Evolutionary conservation across 192 early-diverging fungal species (phyloP).

Genomic region (Backusella morwellensis): DNA sequence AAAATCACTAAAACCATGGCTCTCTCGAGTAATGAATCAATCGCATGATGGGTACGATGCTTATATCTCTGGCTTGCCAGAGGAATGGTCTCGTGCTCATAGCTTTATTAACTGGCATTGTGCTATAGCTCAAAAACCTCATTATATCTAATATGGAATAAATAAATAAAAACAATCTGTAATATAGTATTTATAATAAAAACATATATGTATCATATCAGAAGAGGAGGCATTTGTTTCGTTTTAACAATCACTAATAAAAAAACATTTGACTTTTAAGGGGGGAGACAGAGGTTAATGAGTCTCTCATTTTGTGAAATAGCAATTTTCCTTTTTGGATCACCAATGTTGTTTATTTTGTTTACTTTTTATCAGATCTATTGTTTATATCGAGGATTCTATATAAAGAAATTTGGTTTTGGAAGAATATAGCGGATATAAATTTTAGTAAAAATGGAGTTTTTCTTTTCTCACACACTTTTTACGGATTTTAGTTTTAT

Average conservation of each 20-base stretch:
- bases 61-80: constrained; percentile 12
- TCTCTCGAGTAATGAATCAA: constrained; percentile 10
- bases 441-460: background rate
- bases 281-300: background rate
- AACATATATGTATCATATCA: background rate
- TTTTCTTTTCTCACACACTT: background rate
- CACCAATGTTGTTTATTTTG: background rate
- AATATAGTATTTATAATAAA: background rate
- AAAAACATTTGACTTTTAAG: background rate
- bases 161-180: background rate
- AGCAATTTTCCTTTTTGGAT: background rate
- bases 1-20: constrained; percentile 26
- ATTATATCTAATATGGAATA: constrained; percentile 3
- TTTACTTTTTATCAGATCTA: constrained; percentile 1
- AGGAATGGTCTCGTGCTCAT: constrained; percentile 26
- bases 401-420: background rate
- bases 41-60: constrained; percentile 15
- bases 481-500: background rate
- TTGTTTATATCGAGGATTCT: background rate
- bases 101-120: constrained; percentile 35
- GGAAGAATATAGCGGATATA: background rate
- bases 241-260: background rate
- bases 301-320: background rate
- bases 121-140: constrained; percentile 33
- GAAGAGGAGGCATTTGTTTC: background rate